A percentile compares a stretch with the other conserved stretches of the same genome.
Conservation (phyloP, 2,329 filamentous ascomycete species). For the Cephalotrichum gorgonifer region DNA sequence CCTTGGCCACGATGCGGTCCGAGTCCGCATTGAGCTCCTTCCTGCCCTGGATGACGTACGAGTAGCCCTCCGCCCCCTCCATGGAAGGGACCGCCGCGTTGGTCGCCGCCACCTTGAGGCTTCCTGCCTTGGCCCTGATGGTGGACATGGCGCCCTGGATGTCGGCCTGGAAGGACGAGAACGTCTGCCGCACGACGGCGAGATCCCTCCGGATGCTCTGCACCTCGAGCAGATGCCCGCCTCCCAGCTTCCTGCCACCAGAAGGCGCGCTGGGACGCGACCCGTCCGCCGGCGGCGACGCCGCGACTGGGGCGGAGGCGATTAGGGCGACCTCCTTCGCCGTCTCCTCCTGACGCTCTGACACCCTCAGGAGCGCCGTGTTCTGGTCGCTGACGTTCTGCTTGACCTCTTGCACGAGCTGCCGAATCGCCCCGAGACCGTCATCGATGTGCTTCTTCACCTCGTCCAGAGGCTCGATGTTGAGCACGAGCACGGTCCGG, state of each 20-base stretch:
- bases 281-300: constrained; percentile 29
- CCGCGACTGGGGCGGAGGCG: constrained; percentile 30
- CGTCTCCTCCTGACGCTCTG: constrained; percentile 81
- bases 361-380: constrained; percentile 71
- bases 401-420: constrained; percentile 77
- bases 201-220: constrained; percentile 78
- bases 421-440: constrained; percentile 68
- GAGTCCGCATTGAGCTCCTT: constrained; percentile 80
- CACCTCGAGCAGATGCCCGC: constrained; percentile 63
- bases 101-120: constrained; percentile 66
- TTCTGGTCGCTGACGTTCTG: constrained; percentile 77
- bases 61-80: constrained; percentile 69
- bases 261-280: constrained; percentile 16
- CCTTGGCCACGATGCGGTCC: constrained; percentile 79
- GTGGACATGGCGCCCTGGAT: constrained; percentile 78
- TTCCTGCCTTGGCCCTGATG: constrained; percentile 70
- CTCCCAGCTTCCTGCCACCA: constrained; percentile 33
- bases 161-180: constrained; percentile 81
- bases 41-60: constrained; percentile 78
- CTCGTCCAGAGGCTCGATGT: constrained; percentile 87
- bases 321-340: constrained; percentile 71
- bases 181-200: constrained; percentile 85
- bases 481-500: constrained; percentile 85
- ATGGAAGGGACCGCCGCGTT: constrained; percentile 62
- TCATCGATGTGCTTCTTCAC: constrained; percentile 96